Evolutionary conservation across 345 rosid species (phyloP), one percentile per base, ranked within the genome.

Genomic region (Cochlearia excelsa): DNA sequence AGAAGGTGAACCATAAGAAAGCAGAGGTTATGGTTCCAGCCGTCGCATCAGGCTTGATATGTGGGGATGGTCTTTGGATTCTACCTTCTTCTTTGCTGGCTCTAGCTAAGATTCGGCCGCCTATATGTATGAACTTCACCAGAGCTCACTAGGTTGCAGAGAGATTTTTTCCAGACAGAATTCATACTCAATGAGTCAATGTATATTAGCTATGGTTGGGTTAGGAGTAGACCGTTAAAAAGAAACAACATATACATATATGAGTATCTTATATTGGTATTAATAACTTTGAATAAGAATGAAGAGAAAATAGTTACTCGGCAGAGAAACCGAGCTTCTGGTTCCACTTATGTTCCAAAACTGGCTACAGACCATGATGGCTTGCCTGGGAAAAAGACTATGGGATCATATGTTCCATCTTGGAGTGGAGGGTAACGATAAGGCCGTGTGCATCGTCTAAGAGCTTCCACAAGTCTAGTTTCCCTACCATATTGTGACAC

Each of bases 391-490:
- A 27, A 33, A 3, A 3, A 16, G 23, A n/a, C 39, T 28, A 65
- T 69, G 75, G 49, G 35, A 78, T 70, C 6, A 82, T 69, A 42
- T 78, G 59, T 73, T 86, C 74, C 26, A 89, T 80, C 77, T 89
- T 90, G 71, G 81, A 75, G n/a, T 87, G 95, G 54, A 94, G 86
- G 51, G 79, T 82, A 39, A 84, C 80, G 40, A 94, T 87, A 80
- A 94, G 81, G 64, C 84, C 74, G 27, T 90, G 95, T 2, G 99
- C 99, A 69, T 87, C 99, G 30, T 84, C 90, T 11, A 94, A 71
- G 67, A 94, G 97, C 83, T 87, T 94, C 99, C 96, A 85, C 62
- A 94, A 81, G 59, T 94, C 92, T 50, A 94, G 86, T 45, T 90
- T 96, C 61, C 99, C 97, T 0, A 95, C 70, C 97, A 90, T 87